phyloP scores from a whole-genome alignment of 2,329 filamentous ascomycete species.

The Colletotrichum orchidophilum region DNA sequence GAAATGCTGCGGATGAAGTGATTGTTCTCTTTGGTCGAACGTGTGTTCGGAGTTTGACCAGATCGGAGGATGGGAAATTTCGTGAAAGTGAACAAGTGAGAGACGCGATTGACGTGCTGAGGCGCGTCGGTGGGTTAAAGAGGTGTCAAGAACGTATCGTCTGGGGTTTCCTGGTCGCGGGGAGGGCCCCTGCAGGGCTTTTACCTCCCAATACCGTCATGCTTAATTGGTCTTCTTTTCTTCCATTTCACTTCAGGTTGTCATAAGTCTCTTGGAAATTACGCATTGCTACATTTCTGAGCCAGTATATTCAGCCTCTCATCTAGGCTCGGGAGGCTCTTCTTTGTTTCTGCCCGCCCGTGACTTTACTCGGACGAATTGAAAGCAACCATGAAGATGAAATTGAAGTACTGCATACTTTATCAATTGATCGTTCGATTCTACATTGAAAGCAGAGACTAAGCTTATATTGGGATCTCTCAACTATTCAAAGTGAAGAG shows the following conservation, averaged over 20 bases:
- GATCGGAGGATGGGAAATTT: slow-evolving; percentile 1
- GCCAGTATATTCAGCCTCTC: not conserved
- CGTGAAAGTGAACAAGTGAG: not conserved
- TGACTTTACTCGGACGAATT: not conserved
- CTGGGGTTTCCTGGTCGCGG: not conserved
- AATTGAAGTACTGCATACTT: not conserved
- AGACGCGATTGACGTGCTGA: slow-evolving; percentile 26
- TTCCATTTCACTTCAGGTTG: not conserved
- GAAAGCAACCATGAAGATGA: not conserved
- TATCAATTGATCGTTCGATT: too few relatives aligned
- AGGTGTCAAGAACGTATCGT: not conserved
- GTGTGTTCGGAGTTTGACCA: not conserved
- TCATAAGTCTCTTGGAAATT: not conserved
- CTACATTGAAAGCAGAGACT: too few relatives aligned
- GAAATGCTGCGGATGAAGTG: not conserved
- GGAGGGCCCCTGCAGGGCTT: slow-evolving; percentile 5
- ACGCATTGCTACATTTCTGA: not conserved
- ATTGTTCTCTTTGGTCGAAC: not conserved
- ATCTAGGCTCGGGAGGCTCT: not conserved
- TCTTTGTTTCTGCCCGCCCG: not conserved
- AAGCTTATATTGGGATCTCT: too few relatives aligned
- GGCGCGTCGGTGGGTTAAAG: slow-evolving; percentile 22
- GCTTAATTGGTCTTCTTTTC: not conserved
- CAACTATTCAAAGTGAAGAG: not conserved
- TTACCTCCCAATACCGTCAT: not conserved